These are phyloP conservation scores for Lineolata rhizophorae DNA, from an alignment of 495 filamentous ascomycete genomes.

Conservation along the genomic window DNA sequence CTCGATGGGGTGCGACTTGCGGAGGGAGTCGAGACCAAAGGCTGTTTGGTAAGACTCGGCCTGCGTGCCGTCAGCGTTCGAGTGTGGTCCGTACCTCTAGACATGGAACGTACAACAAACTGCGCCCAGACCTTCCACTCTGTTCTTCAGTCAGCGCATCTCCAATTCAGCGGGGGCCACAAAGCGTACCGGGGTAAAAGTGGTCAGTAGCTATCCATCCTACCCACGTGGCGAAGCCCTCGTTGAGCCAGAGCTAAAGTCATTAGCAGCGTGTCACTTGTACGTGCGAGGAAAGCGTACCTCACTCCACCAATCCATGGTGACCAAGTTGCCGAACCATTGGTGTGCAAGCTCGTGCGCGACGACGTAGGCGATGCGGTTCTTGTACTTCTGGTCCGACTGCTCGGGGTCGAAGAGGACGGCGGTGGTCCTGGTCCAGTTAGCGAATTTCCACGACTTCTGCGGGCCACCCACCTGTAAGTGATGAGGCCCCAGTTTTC, in stretches of 20 bases:
- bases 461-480: conserved; percentile 39
- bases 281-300: too few species aligned
- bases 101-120: conserved; percentile 52
- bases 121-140: conserved; percentile 92
- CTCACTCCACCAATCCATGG: conserved; percentile 80
- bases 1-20: conserved; percentile 85
- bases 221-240: conserved; percentile 96
- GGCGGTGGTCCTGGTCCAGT: conserved; percentile 43
- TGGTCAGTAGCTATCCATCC: conserved; percentile 86
- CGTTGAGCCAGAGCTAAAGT: conserved; percentile 76
- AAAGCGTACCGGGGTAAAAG: conserved; percentile 59
- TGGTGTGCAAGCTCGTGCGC: conserved; percentile 92
- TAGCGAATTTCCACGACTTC: conserved; percentile 1
- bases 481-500: conserved; percentile 89
- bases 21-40: conserved; percentile 67
- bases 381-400: conserved; percentile 71
- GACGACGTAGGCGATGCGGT: conserved; percentile 83
- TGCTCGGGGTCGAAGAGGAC: conserved; percentile 82
- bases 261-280: too few species aligned
- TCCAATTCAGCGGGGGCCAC: too few species aligned
- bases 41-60: conserved; percentile 82
- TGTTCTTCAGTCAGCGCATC: too few species aligned
- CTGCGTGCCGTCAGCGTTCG: conserved; percentile 19
- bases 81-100: conserved; percentile 29
- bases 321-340: conserved; percentile 96